Percentiles rank a stretch among this genome's conserved stretches.
Evolutionary conservation across 257 asterid genomes (phyloP).

Genomic region (Ligustrum vulgare): DNA sequence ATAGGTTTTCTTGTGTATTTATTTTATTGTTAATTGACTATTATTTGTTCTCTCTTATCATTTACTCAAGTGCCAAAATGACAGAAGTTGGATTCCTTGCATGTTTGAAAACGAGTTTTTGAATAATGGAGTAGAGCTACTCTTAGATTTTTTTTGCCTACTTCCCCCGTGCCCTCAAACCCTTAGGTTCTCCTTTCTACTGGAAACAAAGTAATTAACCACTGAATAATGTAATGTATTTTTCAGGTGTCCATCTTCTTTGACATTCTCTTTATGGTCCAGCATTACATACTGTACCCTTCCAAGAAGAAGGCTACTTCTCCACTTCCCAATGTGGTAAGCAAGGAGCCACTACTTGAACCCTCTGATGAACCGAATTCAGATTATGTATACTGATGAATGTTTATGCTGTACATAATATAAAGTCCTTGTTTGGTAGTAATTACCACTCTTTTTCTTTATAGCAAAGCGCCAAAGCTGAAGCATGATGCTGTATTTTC

Average conservation of each 20-base stretch:
- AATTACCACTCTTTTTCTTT: not conserved
- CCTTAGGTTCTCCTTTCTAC: not conserved
- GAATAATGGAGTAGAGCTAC: no score
- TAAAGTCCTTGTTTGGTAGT: no score
- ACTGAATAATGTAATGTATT: not conserved
- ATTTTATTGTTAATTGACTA: no score
- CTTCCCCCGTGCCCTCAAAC: no score
- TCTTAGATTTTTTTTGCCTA: no score
- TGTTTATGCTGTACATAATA: not conserved
- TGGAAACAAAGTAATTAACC: not conserved
- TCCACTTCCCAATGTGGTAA: constrained; percentile 44
- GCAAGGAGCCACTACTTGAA: constrained; percentile 53
- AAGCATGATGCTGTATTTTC: no score
- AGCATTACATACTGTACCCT: constrained; percentile 73
- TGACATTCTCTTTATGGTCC: constrained; percentile 81
- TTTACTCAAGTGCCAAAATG: not conserved
- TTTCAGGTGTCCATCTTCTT: constrained; percentile 75
- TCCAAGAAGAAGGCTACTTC: constrained; percentile 27
- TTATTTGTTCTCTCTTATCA: not conserved
- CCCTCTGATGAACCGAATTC: constrained; percentile 36
- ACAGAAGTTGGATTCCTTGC: not conserved
- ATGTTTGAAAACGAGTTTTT: not conserved
- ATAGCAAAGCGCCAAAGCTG: not conserved
- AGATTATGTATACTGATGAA: constrained; percentile 34
- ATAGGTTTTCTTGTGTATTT: no score